Conservation (phyloP, 2,329 filamentous ascomycete species). For the Diplodia corticola region DNA sequence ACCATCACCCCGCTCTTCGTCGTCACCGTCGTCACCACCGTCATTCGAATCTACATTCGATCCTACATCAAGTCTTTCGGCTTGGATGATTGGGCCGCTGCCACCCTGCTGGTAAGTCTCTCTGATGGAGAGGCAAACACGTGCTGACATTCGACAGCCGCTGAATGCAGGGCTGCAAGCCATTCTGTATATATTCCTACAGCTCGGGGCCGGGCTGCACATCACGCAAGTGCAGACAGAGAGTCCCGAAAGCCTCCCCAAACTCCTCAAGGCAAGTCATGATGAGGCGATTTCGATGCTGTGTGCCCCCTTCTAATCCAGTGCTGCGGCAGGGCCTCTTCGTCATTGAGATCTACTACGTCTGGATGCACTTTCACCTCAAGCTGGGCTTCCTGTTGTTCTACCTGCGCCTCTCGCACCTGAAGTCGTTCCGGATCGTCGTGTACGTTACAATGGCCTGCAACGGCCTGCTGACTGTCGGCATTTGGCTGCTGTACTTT, state of each 20-base stretch:
- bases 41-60: conserved; percentile 29
- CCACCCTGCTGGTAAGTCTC: conserved; percentile 25
- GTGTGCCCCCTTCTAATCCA: not conserved
- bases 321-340: conserved; percentile 29
- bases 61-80: conserved; percentile 27
- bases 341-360: conserved; percentile 36
- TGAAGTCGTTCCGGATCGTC: conserved; percentile 28
- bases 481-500: conserved; percentile 33
- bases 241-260: not conserved
- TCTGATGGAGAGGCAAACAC: not conserved
- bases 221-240: not conserved
- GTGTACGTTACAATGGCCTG: conserved; percentile 32
- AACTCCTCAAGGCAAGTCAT: not conserved
- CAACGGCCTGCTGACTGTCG: conserved; percentile 31
- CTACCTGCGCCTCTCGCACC: conserved; percentile 35
- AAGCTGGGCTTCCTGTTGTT: conserved; percentile 40
- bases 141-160: conserved; percentile 12
- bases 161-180: conserved; percentile 28
- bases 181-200: conserved; percentile 30
- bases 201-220: conserved; percentile 25
- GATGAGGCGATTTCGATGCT: not conserved
- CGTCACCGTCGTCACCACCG: conserved; percentile 26
- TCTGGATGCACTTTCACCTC: conserved; percentile 35
- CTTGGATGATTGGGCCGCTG: conserved; percentile 28
- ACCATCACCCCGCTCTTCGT: conserved; percentile 27